These are phyloP conservation scores for Trichoderma brevicompactum DNA, from an alignment of 2,329 filamentous ascomycete genomes.

Conservation along the genomic window DNA sequence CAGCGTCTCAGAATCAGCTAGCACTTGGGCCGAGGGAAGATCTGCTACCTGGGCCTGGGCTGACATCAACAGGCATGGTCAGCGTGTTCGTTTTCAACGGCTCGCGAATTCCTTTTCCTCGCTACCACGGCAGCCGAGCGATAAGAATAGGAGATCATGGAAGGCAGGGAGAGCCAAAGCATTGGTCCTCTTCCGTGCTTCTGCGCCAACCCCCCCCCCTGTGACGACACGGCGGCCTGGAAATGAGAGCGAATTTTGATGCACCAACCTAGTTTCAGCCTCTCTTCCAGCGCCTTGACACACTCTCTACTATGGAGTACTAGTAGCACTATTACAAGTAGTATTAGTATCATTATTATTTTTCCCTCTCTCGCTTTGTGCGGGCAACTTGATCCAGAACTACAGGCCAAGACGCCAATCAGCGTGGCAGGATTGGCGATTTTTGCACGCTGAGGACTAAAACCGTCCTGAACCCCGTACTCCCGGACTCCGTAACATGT, in stretches of 20 bases:
- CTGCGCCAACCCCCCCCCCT: not conserved
- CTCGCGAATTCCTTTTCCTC: not conserved
- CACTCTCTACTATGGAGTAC: not conserved
- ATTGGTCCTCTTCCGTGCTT: constrained; percentile 2
- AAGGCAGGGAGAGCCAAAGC: constrained; percentile 15
- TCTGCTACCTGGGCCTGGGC: constrained; percentile 15
- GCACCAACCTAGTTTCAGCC: constrained; percentile 21
- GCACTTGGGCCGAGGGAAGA: constrained; percentile 20
- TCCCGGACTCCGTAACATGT: not conserved
- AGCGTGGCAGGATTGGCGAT: constrained; percentile 9
- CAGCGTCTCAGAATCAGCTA: constrained; percentile 21
- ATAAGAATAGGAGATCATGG: constrained; percentile 26
- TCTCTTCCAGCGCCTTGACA: constrained; percentile 6
- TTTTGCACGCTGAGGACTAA: constrained; percentile 17
- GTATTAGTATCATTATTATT: not conserved
- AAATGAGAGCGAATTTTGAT: constrained; percentile 11
- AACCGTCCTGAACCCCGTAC: not conserved
- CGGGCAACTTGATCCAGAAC: constrained; percentile 18
- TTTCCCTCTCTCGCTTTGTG: constrained; percentile 8
- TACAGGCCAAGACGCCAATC: constrained; percentile 9
- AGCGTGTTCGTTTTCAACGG: constrained; percentile 16
- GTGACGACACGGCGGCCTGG: not conserved
- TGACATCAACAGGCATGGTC: constrained; percentile 19
- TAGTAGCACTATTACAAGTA: too few relatives aligned
- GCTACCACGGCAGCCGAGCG: constrained; percentile 18